Conservation (phyloP, 768 basidiomycete genomes). For the Hypholoma sublateritium region DNA sequence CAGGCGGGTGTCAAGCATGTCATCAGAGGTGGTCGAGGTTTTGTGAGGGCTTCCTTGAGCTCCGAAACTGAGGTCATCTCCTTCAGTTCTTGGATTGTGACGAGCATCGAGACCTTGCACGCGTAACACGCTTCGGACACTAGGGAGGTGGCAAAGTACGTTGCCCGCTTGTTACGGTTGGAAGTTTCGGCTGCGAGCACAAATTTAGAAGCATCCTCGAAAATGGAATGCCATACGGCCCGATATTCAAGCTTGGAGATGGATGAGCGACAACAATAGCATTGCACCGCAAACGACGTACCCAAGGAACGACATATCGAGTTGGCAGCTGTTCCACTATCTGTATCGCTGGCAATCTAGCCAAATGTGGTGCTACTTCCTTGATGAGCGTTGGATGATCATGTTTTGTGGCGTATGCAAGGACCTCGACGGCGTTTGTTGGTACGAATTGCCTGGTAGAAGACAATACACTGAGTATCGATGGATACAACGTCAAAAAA, state of each 20-base stretch:
- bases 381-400: slow-evolving; percentile 19
- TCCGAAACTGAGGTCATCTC: slow-evolving; percentile 2
- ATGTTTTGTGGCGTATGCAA: slow-evolving; percentile 22
- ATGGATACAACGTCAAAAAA: background rate
- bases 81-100: slow-evolving; percentile 8
- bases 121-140: slow-evolving; percentile 9
- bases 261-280: background rate
- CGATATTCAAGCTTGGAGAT: slow-evolving; percentile 12
- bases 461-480: background rate
- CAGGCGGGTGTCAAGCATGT: slow-evolving; percentile 14
- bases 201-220: slow-evolving; percentile 9
- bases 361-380: slow-evolving; percentile 18
- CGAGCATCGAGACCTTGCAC: slow-evolving; percentile 10
- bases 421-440: slow-evolving; percentile 16
- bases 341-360: slow-evolving; percentile 7
- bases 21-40: background rate
- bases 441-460: slow-evolving; percentile 11
- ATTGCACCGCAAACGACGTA: background rate
- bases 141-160: slow-evolving; percentile 6
- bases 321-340: slow-evolving; percentile 12
- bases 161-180: background rate
- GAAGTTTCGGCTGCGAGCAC: slow-evolving; percentile 1
- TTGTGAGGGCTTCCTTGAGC: slow-evolving; percentile 6
- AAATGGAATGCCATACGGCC: slow-evolving; percentile 7
- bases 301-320: slow-evolving; percentile 17